phyloP scores from a whole-genome alignment of 108 stramenopile genomes.

The Asterionellopsis glacialis region DNA sequence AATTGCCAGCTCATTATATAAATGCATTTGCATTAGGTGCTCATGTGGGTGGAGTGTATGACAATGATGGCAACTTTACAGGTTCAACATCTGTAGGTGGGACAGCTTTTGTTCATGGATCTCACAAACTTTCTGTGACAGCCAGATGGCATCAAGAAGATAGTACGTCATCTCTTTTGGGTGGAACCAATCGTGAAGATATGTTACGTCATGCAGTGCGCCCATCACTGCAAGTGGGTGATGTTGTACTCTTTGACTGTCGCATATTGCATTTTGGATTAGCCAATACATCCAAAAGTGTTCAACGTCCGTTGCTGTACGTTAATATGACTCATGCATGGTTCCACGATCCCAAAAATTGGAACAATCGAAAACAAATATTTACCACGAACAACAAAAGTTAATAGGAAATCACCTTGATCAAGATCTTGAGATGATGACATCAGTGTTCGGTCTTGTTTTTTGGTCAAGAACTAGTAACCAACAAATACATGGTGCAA shows the following conservation, averaged over 20 bases:
- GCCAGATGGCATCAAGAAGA: constrained; percentile 34
- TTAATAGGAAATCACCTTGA: too few relatives aligned
- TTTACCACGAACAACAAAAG: constrained; percentile 26
- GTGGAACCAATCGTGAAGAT: constrained; percentile 16
- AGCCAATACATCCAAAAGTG: constrained; percentile 54
- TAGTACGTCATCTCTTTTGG: constrained; percentile 2
- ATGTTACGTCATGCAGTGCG: constrained; percentile 51
- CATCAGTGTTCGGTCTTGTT: too few relatives aligned
- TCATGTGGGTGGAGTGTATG: constrained; percentile 13
- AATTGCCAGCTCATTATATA: constrained; percentile 80
- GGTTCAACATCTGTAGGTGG: constrained; percentile 58
- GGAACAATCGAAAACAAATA: constrained; percentile 45
- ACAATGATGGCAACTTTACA: constrained; percentile 28
- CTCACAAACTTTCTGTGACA: constrained; percentile 60
- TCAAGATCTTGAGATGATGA: too few relatives aligned
- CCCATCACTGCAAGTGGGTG: constrained; percentile 66
- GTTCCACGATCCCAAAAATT: constrained; percentile 89
- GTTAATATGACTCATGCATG: constrained; percentile 70
- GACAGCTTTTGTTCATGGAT: constrained; percentile 76
- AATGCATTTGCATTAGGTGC: constrained; percentile 73
- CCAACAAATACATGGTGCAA: too few relatives aligned
- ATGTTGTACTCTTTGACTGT: constrained; percentile 83
- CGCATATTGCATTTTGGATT: constrained; percentile 83
- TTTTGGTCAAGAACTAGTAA: too few relatives aligned
- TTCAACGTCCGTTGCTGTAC: constrained; percentile 72